Conservation (phyloP, 2,329 filamentous ascomycete species). For the Colletotrichum kahawae region DNA sequence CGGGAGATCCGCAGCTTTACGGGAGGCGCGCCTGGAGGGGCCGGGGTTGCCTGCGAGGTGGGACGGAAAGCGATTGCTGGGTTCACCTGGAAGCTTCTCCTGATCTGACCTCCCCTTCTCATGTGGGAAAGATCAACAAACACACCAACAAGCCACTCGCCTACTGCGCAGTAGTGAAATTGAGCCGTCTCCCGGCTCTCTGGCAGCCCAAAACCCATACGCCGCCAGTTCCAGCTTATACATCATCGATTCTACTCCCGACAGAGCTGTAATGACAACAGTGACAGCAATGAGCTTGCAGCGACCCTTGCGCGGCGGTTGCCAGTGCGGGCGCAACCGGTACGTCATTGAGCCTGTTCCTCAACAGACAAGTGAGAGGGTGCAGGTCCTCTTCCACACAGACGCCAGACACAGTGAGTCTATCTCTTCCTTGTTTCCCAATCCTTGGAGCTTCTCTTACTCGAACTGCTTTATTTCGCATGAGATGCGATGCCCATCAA, state of each 20-base stretch:
- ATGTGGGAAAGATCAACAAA: slow-evolving; percentile 4
- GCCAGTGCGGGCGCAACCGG: slow-evolving; percentile 84
- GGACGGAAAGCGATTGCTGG: slow-evolving; percentile 2
- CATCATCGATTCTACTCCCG: background rate
- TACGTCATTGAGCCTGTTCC: slow-evolving; percentile 76
- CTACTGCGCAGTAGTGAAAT: background rate
- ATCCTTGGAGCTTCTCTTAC: background rate
- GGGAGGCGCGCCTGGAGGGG: background rate
- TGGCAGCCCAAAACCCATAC: background rate
- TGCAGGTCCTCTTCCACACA: slow-evolving; percentile 78
- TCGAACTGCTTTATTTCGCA: background rate
- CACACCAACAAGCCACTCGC: background rate
- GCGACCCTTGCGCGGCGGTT: slow-evolving; percentile 73
- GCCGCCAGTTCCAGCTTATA: background rate
- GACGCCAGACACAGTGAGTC: slow-evolving; percentile 73
- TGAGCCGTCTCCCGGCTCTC: background rate
- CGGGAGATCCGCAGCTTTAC: slow-evolving; percentile 10
- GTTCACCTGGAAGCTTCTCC: slow-evolving; percentile 22
- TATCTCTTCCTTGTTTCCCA: background rate
- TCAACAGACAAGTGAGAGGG: slow-evolving; percentile 55
- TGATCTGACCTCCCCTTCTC: background rate
- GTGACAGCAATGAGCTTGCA: slow-evolving; percentile 45
- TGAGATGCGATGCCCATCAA: background rate
- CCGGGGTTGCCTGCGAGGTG: background rate
- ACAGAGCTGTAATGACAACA: background rate